phyloP scores from a whole-genome alignment of 2,329 filamentous ascomycete species.

The Aspergillus sp. region DNA sequence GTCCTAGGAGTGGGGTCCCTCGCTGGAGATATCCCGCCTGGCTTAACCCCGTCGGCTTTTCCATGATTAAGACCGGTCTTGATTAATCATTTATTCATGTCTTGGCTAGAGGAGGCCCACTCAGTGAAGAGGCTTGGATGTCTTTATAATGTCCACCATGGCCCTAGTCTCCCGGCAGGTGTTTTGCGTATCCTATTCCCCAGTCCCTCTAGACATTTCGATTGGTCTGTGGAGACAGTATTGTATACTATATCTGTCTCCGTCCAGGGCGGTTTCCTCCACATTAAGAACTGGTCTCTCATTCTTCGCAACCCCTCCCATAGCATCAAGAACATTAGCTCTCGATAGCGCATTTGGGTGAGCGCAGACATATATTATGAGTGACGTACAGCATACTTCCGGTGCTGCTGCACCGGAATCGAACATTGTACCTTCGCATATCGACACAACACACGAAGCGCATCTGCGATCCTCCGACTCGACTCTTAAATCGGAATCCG shows the following conservation, averaged over 20 bases:
- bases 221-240: background rate
- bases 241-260: background rate
- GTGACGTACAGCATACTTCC: background rate
- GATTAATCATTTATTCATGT: background rate
- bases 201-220: background rate
- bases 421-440: constrained; percentile 7
- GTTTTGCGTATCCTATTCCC: background rate
- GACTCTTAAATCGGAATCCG: constrained; percentile 16
- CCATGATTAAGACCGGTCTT: background rate
- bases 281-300: background rate
- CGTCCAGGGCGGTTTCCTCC: background rate
- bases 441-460: constrained; percentile 8
- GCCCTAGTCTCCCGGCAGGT: background rate
- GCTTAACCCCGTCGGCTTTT: constrained; percentile 1
- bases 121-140: background rate
- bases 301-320: background rate
- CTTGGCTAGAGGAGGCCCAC: background rate
- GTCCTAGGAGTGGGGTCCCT: background rate
- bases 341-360: background rate
- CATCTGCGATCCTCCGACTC: constrained; percentile 15
- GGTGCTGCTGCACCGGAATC: constrained; percentile 6
- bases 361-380: constrained; percentile 5
- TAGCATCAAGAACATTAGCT: background rate
- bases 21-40: background rate
- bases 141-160: background rate